A percentile compares a stretch with the other conserved stretches of the same genome.
phyloP scores from a whole-genome alignment of 1,139 yeast species.

The Pichia sp. region DNA sequence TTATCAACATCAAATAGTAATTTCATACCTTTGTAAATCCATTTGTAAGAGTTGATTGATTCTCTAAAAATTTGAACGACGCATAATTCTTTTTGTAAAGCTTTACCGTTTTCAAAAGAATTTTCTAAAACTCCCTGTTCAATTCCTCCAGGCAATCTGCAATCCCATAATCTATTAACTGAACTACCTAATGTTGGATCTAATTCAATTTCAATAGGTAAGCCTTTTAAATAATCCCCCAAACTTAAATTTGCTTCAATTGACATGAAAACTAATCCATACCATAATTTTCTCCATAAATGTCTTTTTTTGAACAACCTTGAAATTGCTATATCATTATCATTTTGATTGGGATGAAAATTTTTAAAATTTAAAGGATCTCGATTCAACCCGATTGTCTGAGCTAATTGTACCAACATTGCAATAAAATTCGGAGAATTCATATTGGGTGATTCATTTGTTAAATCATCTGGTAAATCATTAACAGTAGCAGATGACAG shows the following conservation, averaged over 20 bases:
- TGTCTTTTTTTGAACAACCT: conserved; percentile 30
- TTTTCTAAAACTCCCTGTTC: conserved; percentile 31
- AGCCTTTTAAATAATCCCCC: conserved; percentile 31
- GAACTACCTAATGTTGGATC: conserved; percentile 28
- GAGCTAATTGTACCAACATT: conserved; percentile 30
- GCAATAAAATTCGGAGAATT: conserved; percentile 30
- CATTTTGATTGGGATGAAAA: conserved; percentile 26
- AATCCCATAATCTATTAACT: conserved; percentile 30
- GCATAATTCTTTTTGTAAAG: conserved; percentile 31
- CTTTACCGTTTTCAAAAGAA: conserved; percentile 26
- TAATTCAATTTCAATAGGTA: conserved; percentile 30
- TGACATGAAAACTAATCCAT: conserved; percentile 27
- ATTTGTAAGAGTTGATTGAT: conserved; percentile 31
- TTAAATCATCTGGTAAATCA: conserved; percentile 28
- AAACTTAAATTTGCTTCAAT: conserved; percentile 29
- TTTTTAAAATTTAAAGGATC: conserved; percentile 31
- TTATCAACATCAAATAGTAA: conserved; percentile 29
- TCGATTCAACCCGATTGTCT: conserved; percentile 32
- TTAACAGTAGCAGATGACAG: conserved; percentile 20
- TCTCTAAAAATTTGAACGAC: conserved; percentile 33
- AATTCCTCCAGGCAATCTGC: conserved; percentile 31
- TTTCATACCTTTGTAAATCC: conserved; percentile 33
- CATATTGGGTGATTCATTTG: conserved; percentile 30
- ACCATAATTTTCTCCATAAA: conserved; percentile 33
- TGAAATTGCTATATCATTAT: conserved; percentile 25